Evolutionary conservation across 2,329 filamentous ascomycete species (phyloP).

Genomic region (Exophiala bonariae): DNA sequence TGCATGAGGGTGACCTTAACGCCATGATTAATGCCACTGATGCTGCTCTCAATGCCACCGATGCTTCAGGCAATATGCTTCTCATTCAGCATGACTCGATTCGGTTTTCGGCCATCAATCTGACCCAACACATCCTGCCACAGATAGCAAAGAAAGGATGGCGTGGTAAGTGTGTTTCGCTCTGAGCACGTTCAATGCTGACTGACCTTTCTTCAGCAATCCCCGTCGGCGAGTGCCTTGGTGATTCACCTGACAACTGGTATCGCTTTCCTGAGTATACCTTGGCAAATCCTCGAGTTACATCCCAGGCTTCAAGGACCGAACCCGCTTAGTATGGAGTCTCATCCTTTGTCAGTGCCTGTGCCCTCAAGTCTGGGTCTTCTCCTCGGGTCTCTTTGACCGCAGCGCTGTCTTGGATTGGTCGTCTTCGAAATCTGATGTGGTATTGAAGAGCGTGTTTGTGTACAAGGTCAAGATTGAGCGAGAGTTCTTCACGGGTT

Average conservation of each 20-base stretch:
- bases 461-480: too few species aligned
- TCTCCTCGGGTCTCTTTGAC: too few species aligned
- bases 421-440: too few species aligned
- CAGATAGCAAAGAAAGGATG: slow-evolving; percentile 10
- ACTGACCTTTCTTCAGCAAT: slow-evolving; percentile 38
- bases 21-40: slow-evolving; percentile 20
- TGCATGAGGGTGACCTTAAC: slow-evolving; percentile 18
- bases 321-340: too few species aligned
- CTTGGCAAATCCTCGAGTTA: background rate
- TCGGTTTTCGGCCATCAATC: slow-evolving; percentile 15
- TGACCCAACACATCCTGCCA: slow-evolving; percentile 19
- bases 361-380: too few species aligned
- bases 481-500: too few species aligned
- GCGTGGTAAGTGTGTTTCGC: slow-evolving; percentile 10
- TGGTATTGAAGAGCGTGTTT: too few species aligned
- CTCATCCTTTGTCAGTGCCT: too few species aligned
- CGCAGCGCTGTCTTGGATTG: too few species aligned
- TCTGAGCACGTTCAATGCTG: slow-evolving; percentile 17
- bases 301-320: too few species aligned
- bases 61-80: slow-evolving; percentile 11
- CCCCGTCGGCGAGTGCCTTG: slow-evolving; percentile 46
- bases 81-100: slow-evolving; percentile 24
- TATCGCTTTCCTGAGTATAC: slow-evolving; percentile 33
- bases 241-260: slow-evolving; percentile 40
- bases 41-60: slow-evolving; percentile 1